Evolutionary conservation across 2,329 filamentous ascomycete species (phyloP).

Genomic region (Ophiostoma pallidulum): DNA sequence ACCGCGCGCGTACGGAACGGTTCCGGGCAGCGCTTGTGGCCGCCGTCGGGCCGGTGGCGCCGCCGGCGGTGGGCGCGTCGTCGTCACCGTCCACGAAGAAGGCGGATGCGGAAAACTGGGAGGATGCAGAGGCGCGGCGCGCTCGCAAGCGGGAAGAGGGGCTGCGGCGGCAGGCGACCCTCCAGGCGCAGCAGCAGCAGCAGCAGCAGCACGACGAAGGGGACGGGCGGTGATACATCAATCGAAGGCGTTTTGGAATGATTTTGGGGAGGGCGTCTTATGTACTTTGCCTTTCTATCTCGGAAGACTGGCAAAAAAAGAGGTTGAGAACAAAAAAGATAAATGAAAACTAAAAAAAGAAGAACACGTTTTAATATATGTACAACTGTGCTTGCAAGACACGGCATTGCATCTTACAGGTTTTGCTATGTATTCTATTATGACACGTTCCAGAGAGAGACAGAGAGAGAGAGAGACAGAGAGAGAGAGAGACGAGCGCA

Average conservation of each 20-base stretch:
- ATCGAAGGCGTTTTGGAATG: too few species aligned
- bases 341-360: not conserved
- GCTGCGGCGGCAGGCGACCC: slow-evolving; percentile 25
- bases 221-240: slow-evolving; percentile 6
- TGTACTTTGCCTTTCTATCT: too few species aligned
- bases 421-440: slow-evolving; percentile 8
- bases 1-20: slow-evolving; percentile 55
- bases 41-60: slow-evolving; percentile 22
- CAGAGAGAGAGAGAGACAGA: too few species aligned
- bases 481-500: too few species aligned
- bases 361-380: slow-evolving; percentile 4
- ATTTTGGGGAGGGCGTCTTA: too few species aligned
- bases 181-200: too few species aligned
- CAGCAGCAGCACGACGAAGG: slow-evolving; percentile 27
- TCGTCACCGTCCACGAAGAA: slow-evolving; percentile 18
- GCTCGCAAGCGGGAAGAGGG: slow-evolving; percentile 51
- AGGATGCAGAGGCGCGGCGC: slow-evolving; percentile 41
- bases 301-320: not conserved
- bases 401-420: too few species aligned
- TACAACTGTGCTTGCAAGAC: slow-evolving; percentile 1
- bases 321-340: not conserved
- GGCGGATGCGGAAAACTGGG: slow-evolving; percentile 41
- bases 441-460: too few species aligned
- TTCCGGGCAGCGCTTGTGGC: slow-evolving; percentile 46
- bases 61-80: not conserved